Evolutionary conservation across 1,284 basidiomycete species (phyloP).

Genomic region (Moesziomyces globuligerus): DNA sequence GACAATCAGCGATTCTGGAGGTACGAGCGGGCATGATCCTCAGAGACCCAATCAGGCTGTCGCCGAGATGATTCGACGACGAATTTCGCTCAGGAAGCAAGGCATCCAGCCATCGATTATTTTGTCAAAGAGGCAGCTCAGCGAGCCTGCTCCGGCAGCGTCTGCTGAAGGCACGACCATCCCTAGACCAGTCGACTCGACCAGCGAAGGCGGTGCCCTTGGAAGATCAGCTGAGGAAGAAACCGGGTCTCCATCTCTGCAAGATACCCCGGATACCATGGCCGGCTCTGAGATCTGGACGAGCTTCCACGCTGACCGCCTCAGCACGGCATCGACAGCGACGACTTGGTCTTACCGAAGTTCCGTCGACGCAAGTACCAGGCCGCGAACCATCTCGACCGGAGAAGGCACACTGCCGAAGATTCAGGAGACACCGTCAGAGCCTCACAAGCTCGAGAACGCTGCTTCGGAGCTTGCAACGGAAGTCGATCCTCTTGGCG

Average conservation of each 20-base stretch:
- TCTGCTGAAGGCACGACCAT: neutral
- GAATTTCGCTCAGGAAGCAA: constrained; percentile 10
- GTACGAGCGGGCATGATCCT: constrained; percentile 35
- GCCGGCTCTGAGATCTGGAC: constrained; percentile 45
- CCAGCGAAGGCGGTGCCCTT: neutral
- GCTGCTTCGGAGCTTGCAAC: neutral
- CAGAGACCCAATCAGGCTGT: constrained; percentile 20
- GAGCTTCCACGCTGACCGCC: constrained; percentile 36
- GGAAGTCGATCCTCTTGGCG: too few species aligned
- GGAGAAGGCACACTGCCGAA: neutral
- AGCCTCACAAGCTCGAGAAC: too few species aligned
- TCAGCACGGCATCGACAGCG: constrained; percentile 33
- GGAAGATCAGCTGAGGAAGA: neutral
- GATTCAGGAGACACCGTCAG: neutral
- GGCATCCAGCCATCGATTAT: constrained; percentile 6
- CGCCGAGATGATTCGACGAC: constrained; percentile 18
- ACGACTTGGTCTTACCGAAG: constrained; percentile 32
- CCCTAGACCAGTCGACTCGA: neutral
- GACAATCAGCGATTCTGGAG: constrained; percentile 26
- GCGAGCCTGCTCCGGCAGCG: too few species aligned
- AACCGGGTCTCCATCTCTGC: constrained; percentile 10
- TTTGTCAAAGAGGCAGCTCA: neutral
- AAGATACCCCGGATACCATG: constrained; percentile 43
- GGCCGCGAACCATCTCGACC: neutral
- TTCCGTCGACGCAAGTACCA: constrained; percentile 2